These are phyloP conservation scores for Salix caprea DNA, from an alignment of 345 rosid genomes.

Conservation along the genomic window DNA sequence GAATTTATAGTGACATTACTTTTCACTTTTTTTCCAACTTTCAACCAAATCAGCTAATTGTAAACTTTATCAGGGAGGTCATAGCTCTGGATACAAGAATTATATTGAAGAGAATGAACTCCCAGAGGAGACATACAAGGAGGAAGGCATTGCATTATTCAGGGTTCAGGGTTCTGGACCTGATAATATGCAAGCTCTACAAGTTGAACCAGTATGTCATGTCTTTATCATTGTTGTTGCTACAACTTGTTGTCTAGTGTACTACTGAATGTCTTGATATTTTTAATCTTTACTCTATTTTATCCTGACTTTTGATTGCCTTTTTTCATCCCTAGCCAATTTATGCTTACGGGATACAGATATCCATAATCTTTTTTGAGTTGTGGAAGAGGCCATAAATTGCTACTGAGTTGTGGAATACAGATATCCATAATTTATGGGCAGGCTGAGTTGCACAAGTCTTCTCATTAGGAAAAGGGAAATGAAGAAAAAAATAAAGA, in stretches of 20 bases:
- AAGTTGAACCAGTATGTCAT: slow-evolving; percentile 83
- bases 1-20: background rate
- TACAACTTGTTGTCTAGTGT: background rate
- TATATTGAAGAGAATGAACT: slow-evolving; percentile 65
- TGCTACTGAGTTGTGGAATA: too few species aligned
- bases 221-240: background rate
- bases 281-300: background rate
- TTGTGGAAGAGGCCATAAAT: background rate
- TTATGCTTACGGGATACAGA: background rate
- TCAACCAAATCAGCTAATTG: slow-evolving; percentile 12
- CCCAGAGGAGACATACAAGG: slow-evolving; percentile 71
- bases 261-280: background rate
- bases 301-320: background rate
- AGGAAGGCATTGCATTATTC: slow-evolving; percentile 80
- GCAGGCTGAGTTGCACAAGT: background rate
- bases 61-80: slow-evolving; percentile 69
- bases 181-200: slow-evolving; percentile 97
- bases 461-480: background rate
- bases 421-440: background rate
- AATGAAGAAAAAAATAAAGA: background rate
- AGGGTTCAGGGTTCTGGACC: slow-evolving; percentile 97
- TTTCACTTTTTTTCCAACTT: background rate
- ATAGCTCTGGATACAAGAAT: slow-evolving; percentile 77
- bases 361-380: background rate
- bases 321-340: background rate